Evolutionary conservation across 108 stramenopile species (phyloP), one percentile per base, ranked within the genome.

Genomic region (Parmales sp.): DNA sequence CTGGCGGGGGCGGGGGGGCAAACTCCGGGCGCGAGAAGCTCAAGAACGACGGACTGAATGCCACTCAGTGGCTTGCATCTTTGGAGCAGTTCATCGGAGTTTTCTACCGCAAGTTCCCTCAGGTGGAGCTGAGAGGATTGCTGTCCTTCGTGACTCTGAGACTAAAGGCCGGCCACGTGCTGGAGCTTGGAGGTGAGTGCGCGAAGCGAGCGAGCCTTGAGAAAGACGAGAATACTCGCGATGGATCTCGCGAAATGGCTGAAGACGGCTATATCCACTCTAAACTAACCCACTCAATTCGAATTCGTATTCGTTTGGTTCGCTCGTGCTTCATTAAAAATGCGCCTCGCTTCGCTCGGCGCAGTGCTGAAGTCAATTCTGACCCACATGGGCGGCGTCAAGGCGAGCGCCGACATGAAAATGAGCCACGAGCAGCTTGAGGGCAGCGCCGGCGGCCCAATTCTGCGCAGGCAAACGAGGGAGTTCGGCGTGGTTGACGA

Each of bases 401-500:
- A 69, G 0, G 41, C 41, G 41, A 43, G 41, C 11, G 13, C 11
- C 41, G 41, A 43, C 8, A 43, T 13, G 41, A 43, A 11, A 13
- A 43, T 8, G 41, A 43, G 7, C 13, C 8, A 43, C 41, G 41
- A 43, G 83, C 86, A 91, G 70, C 69, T 93, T 45, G 86, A 87
- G 37, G 88, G 90, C 26, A 63, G 86, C 23, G 80, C 83, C 36
- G 90, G 90, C 43, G 84, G 82, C 11, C 65, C 72, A 8, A 67
- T 79, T 18, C 80, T 94, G 50, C 82, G 85, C 46, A 68, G 86
- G 11, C 89, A 94, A 73, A 90, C 89, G 0, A 87, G 87, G 69
- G 81, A 83, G 2, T 93, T 93, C 82, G 90, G 91, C 8, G 80
- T 92, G 28, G 83, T 88, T 6, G 87, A 90, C 39, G 68, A 86